Evolutionary conservation across 169 alveolate species (phyloP).

Genomic region (Cryptosporidium meleagridis): DNA sequence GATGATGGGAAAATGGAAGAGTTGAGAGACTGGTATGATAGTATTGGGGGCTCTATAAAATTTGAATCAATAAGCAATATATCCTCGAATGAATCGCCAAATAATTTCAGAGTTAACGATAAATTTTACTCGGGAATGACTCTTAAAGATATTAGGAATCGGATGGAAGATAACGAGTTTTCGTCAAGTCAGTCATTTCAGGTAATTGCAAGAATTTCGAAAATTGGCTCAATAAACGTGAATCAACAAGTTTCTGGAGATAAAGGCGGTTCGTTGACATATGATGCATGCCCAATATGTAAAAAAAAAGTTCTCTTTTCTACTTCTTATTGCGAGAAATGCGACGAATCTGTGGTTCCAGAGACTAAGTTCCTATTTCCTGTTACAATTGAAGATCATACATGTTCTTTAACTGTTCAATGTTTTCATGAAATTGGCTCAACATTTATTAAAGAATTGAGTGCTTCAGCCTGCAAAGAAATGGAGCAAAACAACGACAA

Average conservation of each 20-base stretch:
- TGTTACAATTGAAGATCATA: slow-evolving; percentile 61
- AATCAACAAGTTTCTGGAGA: slow-evolving; percentile 19
- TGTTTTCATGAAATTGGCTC: slow-evolving; percentile 66
- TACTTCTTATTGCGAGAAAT: slow-evolving; percentile 54
- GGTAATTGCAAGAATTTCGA: slow-evolving; percentile 59
- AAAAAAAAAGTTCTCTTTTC: slow-evolving; percentile 51
- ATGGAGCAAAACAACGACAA: slow-evolving; percentile 32
- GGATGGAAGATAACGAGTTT: slow-evolving; percentile 20
- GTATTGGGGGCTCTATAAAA: not conserved
- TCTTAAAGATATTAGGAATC: slow-evolving; percentile 24
- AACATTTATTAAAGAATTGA: slow-evolving; percentile 25
- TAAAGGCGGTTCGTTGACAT: slow-evolving; percentile 24
- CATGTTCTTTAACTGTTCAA: slow-evolving; percentile 54
- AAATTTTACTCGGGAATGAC: not conserved
- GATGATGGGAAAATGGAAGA: not conserved
- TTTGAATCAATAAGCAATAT: slow-evolving; percentile 43
- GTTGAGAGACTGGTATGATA: slow-evolving; percentile 25
- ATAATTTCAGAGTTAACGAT: not conserved
- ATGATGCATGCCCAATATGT: slow-evolving; percentile 71
- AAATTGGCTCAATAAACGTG: slow-evolving; percentile 27
- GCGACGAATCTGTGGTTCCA: slow-evolving; percentile 53
- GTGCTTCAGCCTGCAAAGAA: slow-evolving; percentile 45
- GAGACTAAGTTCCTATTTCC: slow-evolving; percentile 72
- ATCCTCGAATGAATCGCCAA: not conserved
- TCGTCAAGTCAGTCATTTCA: slow-evolving; percentile 1